phyloP scores from a whole-genome alignment of 495 filamentous ascomycete species.

The Lasiosphaeria hispida region DNA sequence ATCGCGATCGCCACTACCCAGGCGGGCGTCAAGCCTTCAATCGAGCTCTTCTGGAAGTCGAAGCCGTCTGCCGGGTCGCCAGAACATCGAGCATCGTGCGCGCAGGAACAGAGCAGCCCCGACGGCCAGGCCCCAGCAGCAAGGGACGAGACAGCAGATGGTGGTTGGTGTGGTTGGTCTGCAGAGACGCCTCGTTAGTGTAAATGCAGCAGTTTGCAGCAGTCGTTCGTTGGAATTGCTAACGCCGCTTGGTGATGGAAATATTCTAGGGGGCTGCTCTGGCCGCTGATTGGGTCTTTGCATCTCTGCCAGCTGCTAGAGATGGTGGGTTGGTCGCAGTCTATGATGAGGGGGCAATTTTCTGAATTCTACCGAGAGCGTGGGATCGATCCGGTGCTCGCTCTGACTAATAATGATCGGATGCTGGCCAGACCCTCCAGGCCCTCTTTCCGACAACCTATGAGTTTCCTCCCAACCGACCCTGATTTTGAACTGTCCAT shows the following conservation, averaged over 20 bases:
- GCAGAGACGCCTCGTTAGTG: neutral
- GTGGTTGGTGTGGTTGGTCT: slow-evolving; percentile 4
- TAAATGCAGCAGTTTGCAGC: neutral
- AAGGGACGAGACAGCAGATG: neutral
- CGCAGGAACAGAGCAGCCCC: slow-evolving; percentile 7
- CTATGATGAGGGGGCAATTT: slow-evolving; percentile 23
- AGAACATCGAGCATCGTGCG: neutral
- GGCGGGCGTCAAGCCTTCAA: too few relatives aligned
- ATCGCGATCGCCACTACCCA: too few relatives aligned
- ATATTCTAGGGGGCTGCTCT: slow-evolving; percentile 10
- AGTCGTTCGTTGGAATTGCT: slow-evolving; percentile 22
- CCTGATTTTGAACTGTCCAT: neutral
- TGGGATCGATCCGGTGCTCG: slow-evolving; percentile 24
- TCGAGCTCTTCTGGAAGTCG: neutral
- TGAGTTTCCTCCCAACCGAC: slow-evolving; percentile 6
- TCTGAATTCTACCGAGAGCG: slow-evolving; percentile 25
- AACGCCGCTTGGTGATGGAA: slow-evolving; percentile 29
- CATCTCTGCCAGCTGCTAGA: neutral
- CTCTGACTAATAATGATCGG: slow-evolving; percentile 20
- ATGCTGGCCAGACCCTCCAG: slow-evolving; percentile 8
- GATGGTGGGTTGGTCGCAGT: neutral
- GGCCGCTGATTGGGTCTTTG: slow-evolving; percentile 21
- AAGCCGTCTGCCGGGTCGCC: neutral
- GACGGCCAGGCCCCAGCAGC: too few relatives aligned
- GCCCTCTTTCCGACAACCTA: slow-evolving; percentile 4